Evolutionary conservation across 768 basidiomycete species (phyloP), one percentile per base, ranked within the genome.

Genomic region (Boletus rubropictus): DNA sequence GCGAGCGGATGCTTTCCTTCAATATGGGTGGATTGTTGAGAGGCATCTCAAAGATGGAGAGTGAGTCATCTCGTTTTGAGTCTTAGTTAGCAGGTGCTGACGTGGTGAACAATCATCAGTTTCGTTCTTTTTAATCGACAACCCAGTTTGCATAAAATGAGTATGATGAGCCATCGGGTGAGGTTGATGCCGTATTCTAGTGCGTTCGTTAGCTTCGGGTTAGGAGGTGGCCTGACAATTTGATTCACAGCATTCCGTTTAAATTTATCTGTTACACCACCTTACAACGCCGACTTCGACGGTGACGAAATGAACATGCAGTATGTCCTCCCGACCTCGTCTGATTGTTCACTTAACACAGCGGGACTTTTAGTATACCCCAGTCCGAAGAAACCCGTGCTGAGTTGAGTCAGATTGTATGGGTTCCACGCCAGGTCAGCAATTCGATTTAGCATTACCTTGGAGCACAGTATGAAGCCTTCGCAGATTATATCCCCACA

Each of bases 241-340:
- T 21, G 24, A 10, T 46, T 20, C 22, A 8, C 48, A 94, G 92
- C 95, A 46, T 99, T 98, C 75, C 94, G 96, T 48, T 69, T 98
- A 54, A 98, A 98, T 66, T 83, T 98, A 52, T 98, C 96, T 46
- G 96, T 98, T 46, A 97, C 93, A 10, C 91, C 95, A 31, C 96
- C 96, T 0, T 98, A 99, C 71, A 98, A 99, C 60, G 96, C 96
- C 64, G 96, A 99, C 71, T 99, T 98, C 70, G 96, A 98, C 62
- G 96, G 96, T 56, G 96, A 98, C 61, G 96, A 99, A 67, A 99
- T 98, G 96, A 98, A 99, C 72, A 89, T 98, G 87, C 96, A 98
- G 92, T 95, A 79, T 40, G 89, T 84, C n/a, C 17, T 25, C 27
- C 17, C 6, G 29, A 15, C 20, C 39, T 24, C 4, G 24, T 44